Base-by-base conservation (phyloP, 2,329 filamentous ascomycete species). In the Lachnellula suecica region DNA sequence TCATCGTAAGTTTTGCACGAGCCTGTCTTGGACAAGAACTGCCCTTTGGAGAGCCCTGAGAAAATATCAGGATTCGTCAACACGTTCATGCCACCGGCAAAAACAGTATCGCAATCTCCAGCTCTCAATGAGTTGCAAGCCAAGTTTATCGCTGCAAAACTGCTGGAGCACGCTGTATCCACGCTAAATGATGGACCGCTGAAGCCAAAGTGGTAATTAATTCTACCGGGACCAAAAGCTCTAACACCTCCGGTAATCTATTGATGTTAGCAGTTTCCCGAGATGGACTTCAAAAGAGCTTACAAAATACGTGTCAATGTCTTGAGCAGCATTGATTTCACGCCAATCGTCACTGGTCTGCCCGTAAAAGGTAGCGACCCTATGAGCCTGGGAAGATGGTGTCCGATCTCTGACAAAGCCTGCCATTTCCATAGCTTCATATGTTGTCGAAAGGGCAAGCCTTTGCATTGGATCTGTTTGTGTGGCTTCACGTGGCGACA, bases 391-490 rank as follows among this genome's bases (percentile, higher is more conserved):
- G 2, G 62, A 60, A 1, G 60, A 57, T 13, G 54, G 49, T 10
- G 60, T 62, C 42, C 52, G 40, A 41, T 59, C 54, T 22, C 52
- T 40, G 9, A 90, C 86, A 63, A 88, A 87, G 1, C 88, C 89
- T 27, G 85, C 84, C 81, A 88, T 88, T 68, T 93, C 89, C 45
- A 93, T 76, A 0, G 88, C 88, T 65, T 92, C 88, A 61, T 91
- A 92, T 0, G 87, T 87, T 3, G 88, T 91, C 13, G 85, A 82
- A 27, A 93, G 72, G 2, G 87, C 86, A 61, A 92, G 76, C 59
- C 89, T 80, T 67, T 90, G 87, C 79, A 89, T 89, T 0, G 89
- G 89, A 66, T 92, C 88, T 1, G 87, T 90, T 66, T 91, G 87
- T 45, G 82, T 80, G 31, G 89, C 88, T 70, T 92, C 88, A 59